Base-by-base conservation (phyloP, 108 stramenopile genomes). In the Seminavis robusta region DNA sequence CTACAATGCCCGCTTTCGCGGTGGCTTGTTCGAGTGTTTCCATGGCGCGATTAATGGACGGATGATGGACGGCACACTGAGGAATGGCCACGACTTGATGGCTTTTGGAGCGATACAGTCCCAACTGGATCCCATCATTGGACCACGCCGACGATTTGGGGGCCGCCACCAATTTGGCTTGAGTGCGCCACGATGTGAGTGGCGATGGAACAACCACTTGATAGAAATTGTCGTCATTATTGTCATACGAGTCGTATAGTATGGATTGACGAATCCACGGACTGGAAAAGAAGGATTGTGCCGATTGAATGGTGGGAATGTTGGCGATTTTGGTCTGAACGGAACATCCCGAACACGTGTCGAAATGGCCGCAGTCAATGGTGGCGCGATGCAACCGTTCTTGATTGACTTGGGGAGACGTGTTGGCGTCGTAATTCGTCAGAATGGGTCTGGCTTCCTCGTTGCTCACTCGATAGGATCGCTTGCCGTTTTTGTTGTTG, bases 51-150 rank as follows among this genome's bases (percentile, higher is more conserved):
- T 98, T 96, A 61, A 98, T 91, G 24, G 79, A 70, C 3, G 95
- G 95, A 70, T 98, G 97, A 76, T 98, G 97, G 25, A 97, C 97
- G 42, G 46, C 39, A 71, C 95, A 98, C 25, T 87, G 45, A 7
- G 96, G 92, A 51, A 98, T 95, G 0, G 72, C 52, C 33, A 89
- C 26, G 26, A 97, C 79, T 13, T 82, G 58, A 67, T 98, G 97
- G 1, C 81, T 89, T 11, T 86, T 66, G 2, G 87, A 83, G 32
- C 70, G 52, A 65, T 94, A 98, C 25, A 98, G 65, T 16, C 97
- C 97, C 52, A 98, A 84, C 2, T 40, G 52, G 44, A 81, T 83
- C 3, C 88, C 88, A 37, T 73, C 63, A 23, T 71, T 54, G 4
- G 73, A 56, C 79, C 87, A 88, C 2, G 69, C 65, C 1, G 67